Conservation (phyloP, 441 rosid genomes). For the Arabidopsis lyrata region DNA sequence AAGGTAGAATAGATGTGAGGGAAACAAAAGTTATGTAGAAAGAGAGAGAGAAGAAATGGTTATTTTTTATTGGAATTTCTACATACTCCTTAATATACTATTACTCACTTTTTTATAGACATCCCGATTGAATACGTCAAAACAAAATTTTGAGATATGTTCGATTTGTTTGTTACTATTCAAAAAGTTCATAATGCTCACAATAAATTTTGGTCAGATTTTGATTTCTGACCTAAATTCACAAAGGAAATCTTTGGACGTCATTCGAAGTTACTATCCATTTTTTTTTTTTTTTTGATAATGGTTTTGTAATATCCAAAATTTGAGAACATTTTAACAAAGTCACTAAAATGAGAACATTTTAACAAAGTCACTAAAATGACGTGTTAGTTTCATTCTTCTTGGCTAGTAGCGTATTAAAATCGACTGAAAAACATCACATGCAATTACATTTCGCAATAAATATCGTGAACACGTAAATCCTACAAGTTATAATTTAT, state of each 20-base stretch:
- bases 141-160: background rate
- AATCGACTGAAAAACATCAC: background rate
- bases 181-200: background rate
- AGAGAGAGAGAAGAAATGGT: background rate
- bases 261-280: background rate
- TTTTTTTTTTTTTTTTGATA: too few species aligned
- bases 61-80: background rate
- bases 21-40: background rate
- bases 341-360: too few species aligned
- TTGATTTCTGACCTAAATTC: background rate
- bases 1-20: background rate
- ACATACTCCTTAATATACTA: background rate
- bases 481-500: background rate
- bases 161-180: background rate
- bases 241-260: background rate
- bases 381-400: background rate
- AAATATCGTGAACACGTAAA: background rate
- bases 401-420: background rate
- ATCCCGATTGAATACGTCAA: background rate
- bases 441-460: background rate
- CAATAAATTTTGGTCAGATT: background rate
- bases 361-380: background rate
- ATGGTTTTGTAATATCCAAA: background rate
- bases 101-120: background rate
- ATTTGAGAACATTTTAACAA: too few species aligned